Evolutionary conservation across 352 stramenopile genomes (phyloP), one percentile per base, ranked within the genome.

Genomic region (Globisporangium acanthophoron): DNA sequence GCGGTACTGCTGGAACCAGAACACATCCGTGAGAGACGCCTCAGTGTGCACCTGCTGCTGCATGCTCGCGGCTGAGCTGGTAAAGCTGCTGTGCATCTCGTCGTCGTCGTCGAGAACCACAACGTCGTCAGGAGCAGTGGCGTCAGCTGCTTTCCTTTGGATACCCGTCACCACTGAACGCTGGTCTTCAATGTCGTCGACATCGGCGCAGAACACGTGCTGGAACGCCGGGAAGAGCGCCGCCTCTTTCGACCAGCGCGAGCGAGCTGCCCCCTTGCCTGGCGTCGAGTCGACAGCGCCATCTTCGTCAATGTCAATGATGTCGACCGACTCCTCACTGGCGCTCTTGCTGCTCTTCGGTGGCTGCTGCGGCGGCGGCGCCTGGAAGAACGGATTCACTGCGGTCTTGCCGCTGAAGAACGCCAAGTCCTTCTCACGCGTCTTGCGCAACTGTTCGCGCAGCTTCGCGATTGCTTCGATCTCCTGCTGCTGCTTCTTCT

Each of bases 381-480:
- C 64, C 37, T 88, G 69, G 55, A 92, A 92, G 52, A 92, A 92
- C 15, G 82, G 76, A 33, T 89, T 90, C 12, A 74, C 64, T 2
- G 58, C 68, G 31, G 77, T 77, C 5, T 59, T 54, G 11, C 74
- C 76, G n/a, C 64, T 71, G 45, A 89, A 92, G 54, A 90, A 92
- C 24, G 69, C 78, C 18, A 80, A 57, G 59, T 92, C 82, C 18
- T 84, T 83, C 52, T 92, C 82, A 5, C 82, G 79, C 21, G 77
- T 76, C 56, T 81, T 66, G 2, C 76, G 72, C 45, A 90, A 60
- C 40, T 92, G 70, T 43, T 89, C 80, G 13, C 79, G 80, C 40
- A 92, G 78, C 6, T 68, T 62, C 7, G 70, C 75, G 37, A 90
- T 63, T 3, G 82, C 74, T 37, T 92, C 78, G 55, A 89, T 85